Evolutionary conservation across 2,329 filamentous ascomycete genomes (phyloP).

Genomic region (Incumbomyces lentus): DNA sequence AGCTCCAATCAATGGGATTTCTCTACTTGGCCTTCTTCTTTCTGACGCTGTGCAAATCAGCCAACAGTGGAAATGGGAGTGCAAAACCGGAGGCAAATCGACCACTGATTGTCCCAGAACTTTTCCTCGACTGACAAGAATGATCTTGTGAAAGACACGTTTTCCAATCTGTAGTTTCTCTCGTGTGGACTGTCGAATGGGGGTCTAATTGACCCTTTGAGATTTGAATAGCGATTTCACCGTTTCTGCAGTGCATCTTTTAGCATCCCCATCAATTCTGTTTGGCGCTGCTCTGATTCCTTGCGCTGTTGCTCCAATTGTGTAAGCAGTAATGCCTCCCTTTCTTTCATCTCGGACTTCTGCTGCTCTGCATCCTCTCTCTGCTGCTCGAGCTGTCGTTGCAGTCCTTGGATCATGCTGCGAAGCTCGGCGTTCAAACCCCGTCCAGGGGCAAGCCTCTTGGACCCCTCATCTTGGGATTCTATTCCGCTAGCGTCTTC

Average conservation of each 20-base stretch:
- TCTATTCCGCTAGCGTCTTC: slow-evolving; percentile 6
- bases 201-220: too few relatives aligned
- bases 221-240: too few relatives aligned
- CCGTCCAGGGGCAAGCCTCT: neutral
- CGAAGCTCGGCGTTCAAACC: slow-evolving; percentile 6
- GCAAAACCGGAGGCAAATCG: neutral
- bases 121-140: too few relatives aligned
- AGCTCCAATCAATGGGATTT: neutral
- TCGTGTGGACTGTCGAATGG: too few relatives aligned
- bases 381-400: slow-evolving; percentile 4
- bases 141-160: too few relatives aligned
- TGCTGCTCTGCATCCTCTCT: too few relatives aligned
- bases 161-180: too few relatives aligned
- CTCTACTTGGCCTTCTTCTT: neutral
- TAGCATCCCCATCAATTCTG: too few relatives aligned
- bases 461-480: slow-evolving; percentile 8
- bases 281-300: neutral
- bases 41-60: neutral
- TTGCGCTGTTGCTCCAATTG: neutral
- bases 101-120: neutral
- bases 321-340: too few relatives aligned
- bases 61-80: neutral
- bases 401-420: slow-evolving; percentile 7
- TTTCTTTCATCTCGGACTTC: too few relatives aligned
- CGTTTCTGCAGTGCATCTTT: too few relatives aligned